Percentiles rank a stretch among this genome's conserved stretches.
Conservation (phyloP, 148 eudicot species). For the Cornus kousa region DNA sequence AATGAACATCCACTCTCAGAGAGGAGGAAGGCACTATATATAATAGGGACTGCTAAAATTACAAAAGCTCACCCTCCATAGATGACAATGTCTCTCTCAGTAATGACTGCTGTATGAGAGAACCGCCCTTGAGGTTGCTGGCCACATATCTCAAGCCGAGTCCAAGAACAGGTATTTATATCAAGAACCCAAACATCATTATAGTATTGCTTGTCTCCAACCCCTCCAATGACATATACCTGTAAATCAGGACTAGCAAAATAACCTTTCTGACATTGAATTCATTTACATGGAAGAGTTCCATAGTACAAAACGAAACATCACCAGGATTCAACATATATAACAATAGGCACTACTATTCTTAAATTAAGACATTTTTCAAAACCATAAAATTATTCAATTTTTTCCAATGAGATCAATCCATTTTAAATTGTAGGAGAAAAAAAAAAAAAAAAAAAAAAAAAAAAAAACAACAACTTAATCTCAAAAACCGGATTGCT, state of each 20-base stretch:
- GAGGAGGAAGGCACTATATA: neutral
- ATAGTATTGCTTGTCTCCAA: conserved; percentile 81
- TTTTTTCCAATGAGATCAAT: neutral
- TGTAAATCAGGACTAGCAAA: conserved; percentile 16
- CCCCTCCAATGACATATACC: conserved; percentile 85
- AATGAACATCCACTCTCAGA: neutral
- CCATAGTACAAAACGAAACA: neutral
- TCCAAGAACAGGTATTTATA: conserved; percentile 48
- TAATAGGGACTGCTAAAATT: neutral
- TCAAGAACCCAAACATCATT: conserved; percentile 87
- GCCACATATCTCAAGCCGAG: conserved; percentile 57
- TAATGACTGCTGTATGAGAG: conserved; percentile 75
- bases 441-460: neutral
- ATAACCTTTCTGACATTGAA: neutral
- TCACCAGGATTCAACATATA: neutral
- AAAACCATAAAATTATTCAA: neutral
- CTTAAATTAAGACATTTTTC: neutral
- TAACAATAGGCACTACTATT: no score
- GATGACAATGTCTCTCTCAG: conserved; percentile 56
- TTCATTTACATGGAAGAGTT: neutral
- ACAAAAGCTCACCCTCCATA: conserved; percentile 75
- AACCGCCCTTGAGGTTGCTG: conserved; percentile 83
- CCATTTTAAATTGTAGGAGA: neutral
- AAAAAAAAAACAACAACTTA: no score
- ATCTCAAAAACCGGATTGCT: neutral